Evolutionary conservation across 2,329 filamentous ascomycete genomes (phyloP).

Genomic region (Clarireedia sp.): DNA sequence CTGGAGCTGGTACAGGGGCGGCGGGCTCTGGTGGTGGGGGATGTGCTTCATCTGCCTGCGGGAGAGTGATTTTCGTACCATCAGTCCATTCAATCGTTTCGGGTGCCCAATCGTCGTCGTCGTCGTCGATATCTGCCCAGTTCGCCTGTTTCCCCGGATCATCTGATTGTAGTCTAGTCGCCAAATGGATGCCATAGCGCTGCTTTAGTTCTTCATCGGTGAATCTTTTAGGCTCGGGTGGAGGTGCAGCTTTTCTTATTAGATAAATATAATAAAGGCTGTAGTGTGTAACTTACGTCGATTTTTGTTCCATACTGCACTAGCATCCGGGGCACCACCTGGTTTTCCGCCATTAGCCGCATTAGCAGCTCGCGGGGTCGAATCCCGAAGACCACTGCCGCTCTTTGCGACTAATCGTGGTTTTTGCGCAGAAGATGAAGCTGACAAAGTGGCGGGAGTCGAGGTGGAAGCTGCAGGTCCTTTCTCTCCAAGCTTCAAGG

Average conservation of each 20-base stretch:
- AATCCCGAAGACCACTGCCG: conserved; percentile 51
- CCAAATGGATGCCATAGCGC: conserved; percentile 80
- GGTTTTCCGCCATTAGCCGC: conserved; percentile 48
- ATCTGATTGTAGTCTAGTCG: conserved; percentile 68
- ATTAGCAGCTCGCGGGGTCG: conserved; percentile 37
- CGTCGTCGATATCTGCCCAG: conserved; percentile 86
- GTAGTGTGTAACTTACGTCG: conserved; percentile 51
- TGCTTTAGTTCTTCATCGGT: conserved; percentile 80
- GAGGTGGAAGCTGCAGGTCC: conserved; percentile 14
- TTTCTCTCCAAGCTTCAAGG: conserved; percentile 46
- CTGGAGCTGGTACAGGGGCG: conserved; percentile 21
- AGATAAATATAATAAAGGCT: conserved; percentile 14
- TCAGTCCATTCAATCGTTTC: conserved; percentile 84
- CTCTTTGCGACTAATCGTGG: conserved; percentile 72
- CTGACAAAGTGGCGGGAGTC: conserved; percentile 31
- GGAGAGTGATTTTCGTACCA: conserved; percentile 72
- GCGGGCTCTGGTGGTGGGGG: conserved; percentile 21
- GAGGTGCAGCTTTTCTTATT: conserved; percentile 44
- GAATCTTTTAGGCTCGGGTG: conserved; percentile 69
- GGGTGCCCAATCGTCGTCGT: conserved; percentile 80
- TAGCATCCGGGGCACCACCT: conserved; percentile 58
- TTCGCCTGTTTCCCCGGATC: conserved; percentile 69
- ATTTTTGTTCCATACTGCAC: conserved; percentile 84
- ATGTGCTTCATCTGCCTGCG: conserved; percentile 48
- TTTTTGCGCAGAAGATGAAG: conserved; percentile 44